Evolutionary conservation across 306 rosid genomes (phyloP).

Genomic region (Vachellia collinsii): DNA sequence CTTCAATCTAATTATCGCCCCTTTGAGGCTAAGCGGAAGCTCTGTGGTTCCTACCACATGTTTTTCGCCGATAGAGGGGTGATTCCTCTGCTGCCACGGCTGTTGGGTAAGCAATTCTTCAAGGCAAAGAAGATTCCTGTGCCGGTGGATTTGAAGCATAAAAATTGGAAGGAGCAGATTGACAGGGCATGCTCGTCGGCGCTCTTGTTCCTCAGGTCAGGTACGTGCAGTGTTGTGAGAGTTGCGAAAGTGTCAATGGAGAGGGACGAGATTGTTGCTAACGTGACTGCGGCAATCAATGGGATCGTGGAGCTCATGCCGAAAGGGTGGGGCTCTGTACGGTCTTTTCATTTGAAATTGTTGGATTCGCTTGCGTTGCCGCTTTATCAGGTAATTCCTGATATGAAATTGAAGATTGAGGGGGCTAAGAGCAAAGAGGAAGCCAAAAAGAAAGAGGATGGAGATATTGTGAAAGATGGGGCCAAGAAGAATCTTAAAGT

Average conservation of each 20-base stretch:
- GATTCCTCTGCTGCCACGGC: constrained; percentile 60
- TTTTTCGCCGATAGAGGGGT: constrained; percentile 70
- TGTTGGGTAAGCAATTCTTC: constrained; percentile 73
- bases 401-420: constrained; percentile 59
- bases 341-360: constrained; percentile 82
- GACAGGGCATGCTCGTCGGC: constrained; percentile 58
- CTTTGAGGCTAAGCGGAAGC: constrained; percentile 81
- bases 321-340: constrained; percentile 66
- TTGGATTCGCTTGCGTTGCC: constrained; percentile 74
- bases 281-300: constrained; percentile 56
- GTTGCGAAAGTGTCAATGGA: constrained; percentile 67
- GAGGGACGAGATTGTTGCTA: constrained; percentile 54
- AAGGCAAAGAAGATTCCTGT: constrained; percentile 87
- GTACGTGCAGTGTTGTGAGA: constrained; percentile 79
- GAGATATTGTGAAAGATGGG: constrained; percentile 4
- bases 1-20: constrained; percentile 72
- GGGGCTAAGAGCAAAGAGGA: constrained; percentile 40
- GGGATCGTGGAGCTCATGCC: constrained; percentile 71
- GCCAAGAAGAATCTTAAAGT: constrained; percentile 34
- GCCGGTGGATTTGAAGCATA: constrained; percentile 68
- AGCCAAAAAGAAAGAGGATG: constrained; percentile 19
- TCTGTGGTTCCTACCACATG: constrained; percentile 67
- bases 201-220: constrained; percentile 57
- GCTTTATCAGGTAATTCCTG: constrained; percentile 66
- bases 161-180: constrained; percentile 85